Base-by-base conservation (phyloP, 1,139 yeast species). In the Magnusiomyces paraingens region DNA sequence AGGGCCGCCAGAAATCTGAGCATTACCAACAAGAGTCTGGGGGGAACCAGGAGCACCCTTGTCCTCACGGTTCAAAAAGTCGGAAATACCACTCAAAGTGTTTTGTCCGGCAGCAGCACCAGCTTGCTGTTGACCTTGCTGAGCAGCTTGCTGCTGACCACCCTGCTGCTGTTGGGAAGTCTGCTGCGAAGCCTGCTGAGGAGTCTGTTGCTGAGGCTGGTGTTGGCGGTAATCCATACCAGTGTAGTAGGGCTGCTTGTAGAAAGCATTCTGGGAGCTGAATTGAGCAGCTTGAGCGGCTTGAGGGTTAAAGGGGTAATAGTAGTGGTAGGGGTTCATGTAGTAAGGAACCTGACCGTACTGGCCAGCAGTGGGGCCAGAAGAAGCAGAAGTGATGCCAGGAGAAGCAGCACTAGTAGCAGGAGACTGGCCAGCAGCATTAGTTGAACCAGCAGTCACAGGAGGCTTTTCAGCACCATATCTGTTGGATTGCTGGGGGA, bases 51-150 rank as follows among this genome's bases (percentile, higher is more conserved):
- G 61, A 15, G 59, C 53, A 35, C 54, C 59, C 57, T 64, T 59
- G 46, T 66, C 70, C n/a, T 64, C 67, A 15, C 68, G 60, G 57
- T 67, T 70, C 61, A 68, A 56, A 55, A 67, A 68, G 52, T 67
- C 71, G 15, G 67, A 62, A 52, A 67, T 67, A 20, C 70, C 70
- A 40, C 63, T 62, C 53, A 67, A 54, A 39, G 58, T 55, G 50
- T 52, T 47, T 48, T 54, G 59, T 14, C 52, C 52, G 35, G 45
- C 58, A 26, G 56, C 55, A 50, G 55, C 57, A 32, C 52, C 53
- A 39, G 49, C 58, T 53, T 59, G 62, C 29, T 50, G 58, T 47
- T 53, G 59, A 18, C 49, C 52, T 43, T 53, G 59, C 54, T 62
- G 66, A 10, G 53, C 52, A 35, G 51, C 55, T 51, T 59, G 60